Evolutionary conservation across 2,329 filamentous ascomycete genomes (phyloP), one percentile per base, ranked within the genome.

Genomic region (Fusarium siculi): DNA sequence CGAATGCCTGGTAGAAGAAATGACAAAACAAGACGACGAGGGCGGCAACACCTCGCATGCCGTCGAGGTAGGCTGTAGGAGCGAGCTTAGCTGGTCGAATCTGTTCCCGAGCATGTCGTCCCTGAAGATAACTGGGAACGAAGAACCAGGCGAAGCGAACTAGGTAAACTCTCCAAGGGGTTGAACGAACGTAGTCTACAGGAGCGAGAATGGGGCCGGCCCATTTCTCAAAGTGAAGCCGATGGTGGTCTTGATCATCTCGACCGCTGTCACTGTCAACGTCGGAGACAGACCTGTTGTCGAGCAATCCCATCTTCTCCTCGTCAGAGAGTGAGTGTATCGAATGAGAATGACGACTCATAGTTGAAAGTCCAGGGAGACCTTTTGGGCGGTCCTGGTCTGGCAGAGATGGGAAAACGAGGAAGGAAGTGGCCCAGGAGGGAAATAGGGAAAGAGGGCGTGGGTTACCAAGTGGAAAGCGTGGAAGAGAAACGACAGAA

Each of bases 11-110:
- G 77, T 89, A 90, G 56, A 83, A 84, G 75, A 86, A 88, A 79
- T 90, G 88, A 73, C 87, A 90, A 78, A 89, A 86, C 78, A 86
- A 87, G 69, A 90, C 88, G 66, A 87, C 83, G 37, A 89, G 82
- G 9, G 87, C 87, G 43, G 87, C 88, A 18, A 89, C 78, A 19
- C 88, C 88, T 68, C 88, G 85, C 82, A 90, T 86, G 67, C 88
- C 88, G 73, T 90, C 88, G 52, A 90, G 86, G 73, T 90, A 89
- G 12, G 88, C 84, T 14, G 88, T 90, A 21, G 88, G 87, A 40
- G 83, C 78, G n/a, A 86, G 79, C 53, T 82, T 83, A 30, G 83
- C 79, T 9, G 81, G 78, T n/a, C 81, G 81, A 55, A 81, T 80
- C 54, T 82, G 80, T 59, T 85, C 83, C 43, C 84, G 79, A 39